A percentile compares a stretch with the other conserved stretches of the same genome.
Evolutionary conservation across 2,329 filamentous ascomycete genomes (phyloP).

Genomic region (Trichophyton rubrum): DNA sequence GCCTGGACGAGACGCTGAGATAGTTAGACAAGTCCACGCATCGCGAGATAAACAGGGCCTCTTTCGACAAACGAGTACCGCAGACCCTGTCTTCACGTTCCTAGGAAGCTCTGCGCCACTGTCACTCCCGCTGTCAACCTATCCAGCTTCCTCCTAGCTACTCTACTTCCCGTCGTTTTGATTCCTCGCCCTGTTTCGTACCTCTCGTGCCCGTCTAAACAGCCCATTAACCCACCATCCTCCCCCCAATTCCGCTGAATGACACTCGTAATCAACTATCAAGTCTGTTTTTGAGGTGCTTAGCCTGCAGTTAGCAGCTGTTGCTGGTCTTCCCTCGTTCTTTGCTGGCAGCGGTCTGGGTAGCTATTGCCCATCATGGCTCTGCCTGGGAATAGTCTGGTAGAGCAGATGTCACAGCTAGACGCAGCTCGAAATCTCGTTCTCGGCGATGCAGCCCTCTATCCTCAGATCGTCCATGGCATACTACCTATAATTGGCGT

Average conservation of each 20-base stretch:
- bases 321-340: not conserved
- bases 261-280: slow-evolving; percentile 1
- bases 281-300: not conserved
- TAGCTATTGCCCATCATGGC: slow-evolving; percentile 7
- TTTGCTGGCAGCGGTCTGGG: not conserved
- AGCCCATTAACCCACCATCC: not conserved
- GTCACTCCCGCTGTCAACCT: not conserved
- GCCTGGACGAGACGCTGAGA: not conserved
- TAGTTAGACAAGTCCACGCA: not conserved
- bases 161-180: not conserved
- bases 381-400: slow-evolving; percentile 40
- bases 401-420: slow-evolving; percentile 74
- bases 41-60: not conserved
- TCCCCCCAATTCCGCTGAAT: not conserved
- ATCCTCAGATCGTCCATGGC: slow-evolving; percentile 80
- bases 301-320: not conserved
- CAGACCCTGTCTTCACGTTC: not conserved
- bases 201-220: not conserved
- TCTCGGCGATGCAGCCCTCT: slow-evolving; percentile 73
- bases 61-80: not conserved
- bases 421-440: slow-evolving; percentile 83
- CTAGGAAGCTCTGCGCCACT: not conserved
- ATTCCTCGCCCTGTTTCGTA: not conserved
- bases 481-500: slow-evolving; percentile 84
- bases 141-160: not conserved